Conservation (phyloP, 352 stramenopile species). For the Globisporangium okanoganense region DNA sequence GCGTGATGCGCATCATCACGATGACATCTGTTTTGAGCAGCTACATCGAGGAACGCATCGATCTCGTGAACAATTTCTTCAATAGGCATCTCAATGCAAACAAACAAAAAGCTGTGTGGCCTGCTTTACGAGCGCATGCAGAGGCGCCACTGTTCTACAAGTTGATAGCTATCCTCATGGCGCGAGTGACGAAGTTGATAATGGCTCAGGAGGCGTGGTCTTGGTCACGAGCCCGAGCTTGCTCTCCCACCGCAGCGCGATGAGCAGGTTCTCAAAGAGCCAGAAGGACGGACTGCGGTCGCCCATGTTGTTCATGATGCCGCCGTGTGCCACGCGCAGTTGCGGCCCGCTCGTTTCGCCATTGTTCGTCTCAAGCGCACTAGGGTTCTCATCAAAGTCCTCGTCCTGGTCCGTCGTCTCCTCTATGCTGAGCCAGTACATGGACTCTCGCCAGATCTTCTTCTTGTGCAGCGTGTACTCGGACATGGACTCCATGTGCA, state of each 20-base stretch:
- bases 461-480: conserved; percentile 44
- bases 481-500: conserved; percentile 41
- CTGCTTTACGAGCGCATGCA: too few species aligned
- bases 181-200: neutral
- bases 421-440: conserved; percentile 57
- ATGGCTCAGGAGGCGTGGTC: neutral
- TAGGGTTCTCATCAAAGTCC: neutral
- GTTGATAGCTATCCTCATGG: neutral
- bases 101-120: too few species aligned
- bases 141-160: neutral
- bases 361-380: conserved; percentile 6
- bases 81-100: too few species aligned
- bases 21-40: neutral
- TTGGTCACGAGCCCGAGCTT: conserved; percentile 31
- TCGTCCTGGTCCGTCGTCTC: conserved; percentile 14
- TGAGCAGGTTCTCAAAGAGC: conserved; percentile 53
- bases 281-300: conserved; percentile 51
- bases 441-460: conserved; percentile 51
- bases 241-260: conserved; percentile 46
- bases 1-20: neutral
- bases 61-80: neutral
- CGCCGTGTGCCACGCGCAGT: conserved; percentile 35
- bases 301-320: conserved; percentile 61
- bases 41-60: neutral
- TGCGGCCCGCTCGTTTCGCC: conserved; percentile 17